These are phyloP conservation scores for Epichloe sibirici DNA, from an alignment of 2,329 filamentous ascomycete genomes.

Conservation along the genomic window DNA sequence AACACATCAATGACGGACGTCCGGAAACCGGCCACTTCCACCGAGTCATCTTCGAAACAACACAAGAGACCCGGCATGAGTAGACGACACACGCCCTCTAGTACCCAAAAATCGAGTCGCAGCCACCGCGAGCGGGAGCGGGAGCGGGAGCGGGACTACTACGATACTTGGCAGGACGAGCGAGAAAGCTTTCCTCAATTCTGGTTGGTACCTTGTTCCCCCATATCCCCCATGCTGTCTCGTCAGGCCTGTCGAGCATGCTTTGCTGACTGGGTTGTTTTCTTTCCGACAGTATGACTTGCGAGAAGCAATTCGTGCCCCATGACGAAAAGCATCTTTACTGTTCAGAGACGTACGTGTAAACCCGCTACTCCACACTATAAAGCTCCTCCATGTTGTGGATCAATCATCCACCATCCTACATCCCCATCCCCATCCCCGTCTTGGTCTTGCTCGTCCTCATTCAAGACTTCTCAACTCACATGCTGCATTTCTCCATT, in stretches of 20 bases:
- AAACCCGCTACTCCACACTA: not conserved
- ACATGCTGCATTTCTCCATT: too few species aligned
- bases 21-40: slow-evolving; percentile 34
- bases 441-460: too few species aligned
- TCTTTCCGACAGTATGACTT: slow-evolving; percentile 41
- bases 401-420: not conserved
- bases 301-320: slow-evolving; percentile 53
- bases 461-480: too few species aligned
- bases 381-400: not conserved
- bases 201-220: slow-evolving; percentile 47
- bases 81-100: slow-evolving; percentile 29
- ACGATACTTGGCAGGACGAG: slow-evolving; percentile 42
- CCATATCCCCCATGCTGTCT: too few species aligned
- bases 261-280: not conserved
- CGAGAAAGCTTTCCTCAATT: slow-evolving; percentile 53
- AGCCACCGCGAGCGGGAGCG: slow-evolving; percentile 38
- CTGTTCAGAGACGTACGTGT: slow-evolving; percentile 49
- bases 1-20: slow-evolving; percentile 43
- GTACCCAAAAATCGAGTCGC: slow-evolving; percentile 36
- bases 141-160: slow-evolving; percentile 33
- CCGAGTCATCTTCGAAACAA: slow-evolving; percentile 31
- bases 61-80: slow-evolving; percentile 35
- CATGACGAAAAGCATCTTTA: slow-evolving; percentile 46
- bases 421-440: too few species aligned
- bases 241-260: not conserved